A percentile compares a stretch with the other conserved stretches of the same genome.
These are phyloP conservation scores for Tricholoma matsutake DNA, from an alignment of 768 basidiomycete genomes.

Conservation along the genomic window DNA sequence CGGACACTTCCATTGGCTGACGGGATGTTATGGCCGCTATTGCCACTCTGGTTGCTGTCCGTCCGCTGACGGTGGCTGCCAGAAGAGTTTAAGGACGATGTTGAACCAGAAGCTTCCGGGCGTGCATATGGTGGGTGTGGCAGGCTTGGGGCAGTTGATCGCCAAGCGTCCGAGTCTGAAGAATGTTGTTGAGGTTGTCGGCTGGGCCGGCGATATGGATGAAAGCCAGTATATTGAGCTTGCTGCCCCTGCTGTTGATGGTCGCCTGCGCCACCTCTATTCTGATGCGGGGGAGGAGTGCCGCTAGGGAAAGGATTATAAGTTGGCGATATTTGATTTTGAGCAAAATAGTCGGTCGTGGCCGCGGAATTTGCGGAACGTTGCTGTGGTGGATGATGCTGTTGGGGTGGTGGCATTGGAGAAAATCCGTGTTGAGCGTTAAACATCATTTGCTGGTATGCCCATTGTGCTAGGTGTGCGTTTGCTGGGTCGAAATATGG, in stretches of 20 bases:
- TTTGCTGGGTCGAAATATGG: conserved; percentile 75
- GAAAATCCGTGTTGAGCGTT: conserved; percentile 57
- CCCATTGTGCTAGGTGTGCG: conserved; percentile 82
- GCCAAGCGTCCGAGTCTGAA: conserved; percentile 45
- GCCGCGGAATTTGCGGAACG: conserved; percentile 38
- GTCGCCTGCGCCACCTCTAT: conserved; percentile 39
- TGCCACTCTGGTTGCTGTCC: conserved; percentile 65
- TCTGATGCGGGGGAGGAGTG: conserved; percentile 63
- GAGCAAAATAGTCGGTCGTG: conserved; percentile 54
- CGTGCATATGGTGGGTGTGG: conserved; percentile 80
- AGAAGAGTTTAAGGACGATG: conserved; percentile 73
- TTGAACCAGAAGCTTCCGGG: conserved; percentile 75
- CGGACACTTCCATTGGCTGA: conserved; percentile 34
- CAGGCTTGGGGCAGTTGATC: conserved; percentile 33
- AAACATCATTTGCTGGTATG: conserved; percentile 91
- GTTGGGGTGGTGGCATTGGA: conserved; percentile 43
- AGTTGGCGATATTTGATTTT: conserved; percentile 42
- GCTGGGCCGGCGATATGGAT: conserved; percentile 77
- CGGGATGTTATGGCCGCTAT: conserved; percentile 38
- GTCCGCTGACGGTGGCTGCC: conserved; percentile 62
- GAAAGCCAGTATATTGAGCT: conserved; percentile 57
- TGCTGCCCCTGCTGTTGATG: conserved; percentile 39
- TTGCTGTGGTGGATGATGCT: conserved; percentile 20
- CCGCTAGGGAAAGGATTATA: conserved; percentile 70
- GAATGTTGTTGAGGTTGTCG: conserved; percentile 41